These are phyloP conservation scores for Pseudisothecium myosuroides DNA, from an alignment of 225 moss, liverwort and hornwort genomes.

Conservation along the genomic window DNA sequence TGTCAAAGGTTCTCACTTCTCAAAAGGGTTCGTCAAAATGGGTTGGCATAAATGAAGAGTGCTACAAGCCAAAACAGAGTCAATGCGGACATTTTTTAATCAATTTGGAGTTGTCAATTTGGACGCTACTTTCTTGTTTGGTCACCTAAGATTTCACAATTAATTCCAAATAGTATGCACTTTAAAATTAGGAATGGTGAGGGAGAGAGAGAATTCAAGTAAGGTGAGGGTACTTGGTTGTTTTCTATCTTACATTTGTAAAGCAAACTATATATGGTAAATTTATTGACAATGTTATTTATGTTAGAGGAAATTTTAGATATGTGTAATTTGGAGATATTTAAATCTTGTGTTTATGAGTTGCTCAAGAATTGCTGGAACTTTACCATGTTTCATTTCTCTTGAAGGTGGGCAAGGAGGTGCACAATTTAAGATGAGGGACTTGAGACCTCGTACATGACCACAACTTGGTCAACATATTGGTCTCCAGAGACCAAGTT, in stretches of 20 bases:
- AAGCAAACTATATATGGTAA: neutral
- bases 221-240: neutral
- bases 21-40: neutral
- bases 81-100: too few relatives aligned
- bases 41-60: neutral
- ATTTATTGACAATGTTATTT: neutral
- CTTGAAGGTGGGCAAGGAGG: neutral
- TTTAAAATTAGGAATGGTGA: neutral
- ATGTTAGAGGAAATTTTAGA: too few relatives aligned
- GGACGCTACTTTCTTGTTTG: too few relatives aligned
- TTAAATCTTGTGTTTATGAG: neutral
- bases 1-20: too few relatives aligned
- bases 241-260: neutral
- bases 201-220: too few relatives aligned
- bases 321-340: neutral
- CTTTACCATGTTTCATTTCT: neutral
- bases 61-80: too few relatives aligned
- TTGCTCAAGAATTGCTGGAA: neutral
- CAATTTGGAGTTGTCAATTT: too few relatives aligned
- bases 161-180: fast-evolving
- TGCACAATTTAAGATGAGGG: neutral
- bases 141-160: fast-evolving
- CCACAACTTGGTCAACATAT: neutral
- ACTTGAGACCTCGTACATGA: too few relatives aligned
- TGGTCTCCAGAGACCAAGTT: neutral